These are phyloP conservation scores for Penicillium lagena DNA, from an alignment of 495 filamentous ascomycete genomes.

Conservation along the genomic window DNA sequence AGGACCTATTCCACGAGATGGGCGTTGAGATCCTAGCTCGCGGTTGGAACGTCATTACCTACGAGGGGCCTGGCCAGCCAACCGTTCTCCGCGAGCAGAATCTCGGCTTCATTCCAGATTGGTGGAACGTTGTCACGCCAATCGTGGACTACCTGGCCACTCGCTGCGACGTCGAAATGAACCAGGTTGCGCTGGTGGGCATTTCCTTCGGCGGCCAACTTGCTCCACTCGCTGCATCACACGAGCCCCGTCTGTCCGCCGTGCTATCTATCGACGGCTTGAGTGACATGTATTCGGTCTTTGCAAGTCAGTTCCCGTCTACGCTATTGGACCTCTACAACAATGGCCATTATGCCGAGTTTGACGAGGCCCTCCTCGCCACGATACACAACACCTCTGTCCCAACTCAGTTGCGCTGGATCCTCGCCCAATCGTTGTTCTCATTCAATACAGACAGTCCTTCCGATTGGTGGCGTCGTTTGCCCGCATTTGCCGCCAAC, in stretches of 20 bases:
- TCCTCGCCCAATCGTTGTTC: slow-evolving; percentile 33
- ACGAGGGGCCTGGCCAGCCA: slow-evolving; percentile 45
- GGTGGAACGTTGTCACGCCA: slow-evolving; percentile 40
- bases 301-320: not conserved
- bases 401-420: slow-evolving; percentile 17
- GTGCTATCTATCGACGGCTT: slow-evolving; percentile 33
- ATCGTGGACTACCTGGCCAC: slow-evolving; percentile 31
- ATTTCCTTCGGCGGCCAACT: slow-evolving; percentile 34
- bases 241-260: slow-evolving; percentile 36
- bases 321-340: not conserved
- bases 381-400: not conserved
- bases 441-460: slow-evolving; percentile 25
- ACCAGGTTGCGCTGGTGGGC: slow-evolving; percentile 18
- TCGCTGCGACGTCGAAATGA: slow-evolving; percentile 13
- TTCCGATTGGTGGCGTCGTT: slow-evolving; percentile 7
- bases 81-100: slow-evolving; percentile 36
- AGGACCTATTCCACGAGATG: slow-evolving; percentile 34
- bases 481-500: too few relatives aligned
- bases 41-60: slow-evolving; percentile 40
- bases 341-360: not conserved
- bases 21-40: slow-evolving; percentile 28
- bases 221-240: slow-evolving; percentile 31
- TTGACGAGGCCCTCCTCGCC: not conserved
- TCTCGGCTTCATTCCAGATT: slow-evolving; percentile 41
- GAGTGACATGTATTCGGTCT: slow-evolving; percentile 1